Evolutionary conservation across 257 asterid species (phyloP).

Genomic region (Fraxinus quadrangulata): DNA sequence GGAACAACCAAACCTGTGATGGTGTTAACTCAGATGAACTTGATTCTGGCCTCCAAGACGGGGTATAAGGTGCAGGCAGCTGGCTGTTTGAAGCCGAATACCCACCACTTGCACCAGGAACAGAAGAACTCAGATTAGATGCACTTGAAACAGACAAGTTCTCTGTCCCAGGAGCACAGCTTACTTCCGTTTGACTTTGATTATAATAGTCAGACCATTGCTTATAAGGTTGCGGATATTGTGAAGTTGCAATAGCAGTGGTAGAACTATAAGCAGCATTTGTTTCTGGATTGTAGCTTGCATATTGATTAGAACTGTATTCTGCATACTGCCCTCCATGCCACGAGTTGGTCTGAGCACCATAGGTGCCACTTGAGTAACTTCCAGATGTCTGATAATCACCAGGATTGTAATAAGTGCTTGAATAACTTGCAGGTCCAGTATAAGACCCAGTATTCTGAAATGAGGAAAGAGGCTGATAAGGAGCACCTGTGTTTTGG

Average conservation of each 20-base stretch:
- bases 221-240: constrained; percentile 75
- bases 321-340: constrained; percentile 77
- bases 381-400: constrained; percentile 99
- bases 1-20: constrained; percentile 72
- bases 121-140: constrained; percentile 52
- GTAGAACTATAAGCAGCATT: constrained; percentile 72
- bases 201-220: constrained; percentile 94
- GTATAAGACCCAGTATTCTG: constrained; percentile 99
- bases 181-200: constrained; percentile 88
- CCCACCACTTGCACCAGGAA: constrained; percentile 60
- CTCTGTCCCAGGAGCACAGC: constrained; percentile 99
- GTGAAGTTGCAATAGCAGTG: constrained; percentile 55
- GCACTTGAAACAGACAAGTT: constrained; percentile 59
- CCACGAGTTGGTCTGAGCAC: constrained; percentile 76
- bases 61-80: constrained; percentile 55
- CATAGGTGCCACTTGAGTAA: constrained; percentile 73
- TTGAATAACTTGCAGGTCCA: constrained; percentile 98
- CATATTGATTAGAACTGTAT: constrained; percentile 72
- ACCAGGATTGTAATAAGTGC: constrained; percentile 99
- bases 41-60: constrained; percentile 70
- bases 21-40: constrained; percentile 53
- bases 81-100: constrained; percentile 61
- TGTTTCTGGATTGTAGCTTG: constrained; percentile 70
- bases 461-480: constrained; percentile 99
- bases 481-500: constrained; percentile 99